Percentiles rank a stretch among this genome's conserved stretches.
Evolutionary conservation across 2,329 filamentous ascomycete genomes (phyloP).

Genomic region (Capronia americana): DNA sequence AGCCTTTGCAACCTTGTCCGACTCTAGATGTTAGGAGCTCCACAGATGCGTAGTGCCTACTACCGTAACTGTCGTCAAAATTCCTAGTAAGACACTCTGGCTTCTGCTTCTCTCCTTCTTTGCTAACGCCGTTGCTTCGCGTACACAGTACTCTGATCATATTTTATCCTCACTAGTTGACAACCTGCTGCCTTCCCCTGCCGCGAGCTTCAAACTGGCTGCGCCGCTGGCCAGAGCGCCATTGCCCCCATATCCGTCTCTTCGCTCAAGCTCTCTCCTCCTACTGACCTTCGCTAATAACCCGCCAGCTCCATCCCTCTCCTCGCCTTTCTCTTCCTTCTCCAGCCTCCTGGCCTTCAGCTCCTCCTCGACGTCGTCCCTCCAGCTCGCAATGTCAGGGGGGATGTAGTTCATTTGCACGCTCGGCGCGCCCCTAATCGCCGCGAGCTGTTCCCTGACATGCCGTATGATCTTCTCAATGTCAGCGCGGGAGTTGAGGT

Average conservation of each 20-base stretch:
- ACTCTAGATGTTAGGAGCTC: too few species aligned
- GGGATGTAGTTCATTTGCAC: constrained; percentile 84
- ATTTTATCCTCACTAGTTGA: neutral
- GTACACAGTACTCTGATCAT: neutral
- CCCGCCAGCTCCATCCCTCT: constrained; percentile 45
- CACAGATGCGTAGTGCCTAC: too few species aligned
- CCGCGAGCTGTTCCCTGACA: constrained; percentile 83
- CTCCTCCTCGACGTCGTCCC: constrained; percentile 57
- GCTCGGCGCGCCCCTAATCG: constrained; percentile 82
- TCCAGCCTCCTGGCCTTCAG: constrained; percentile 49
- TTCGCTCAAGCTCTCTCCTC: constrained; percentile 38
- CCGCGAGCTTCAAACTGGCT: constrained; percentile 6
- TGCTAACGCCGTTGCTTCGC: neutral
- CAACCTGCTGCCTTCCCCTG: neutral
- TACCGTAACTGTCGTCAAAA: too few species aligned
- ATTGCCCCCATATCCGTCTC: constrained; percentile 16
- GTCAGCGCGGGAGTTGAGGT: constrained; percentile 79
- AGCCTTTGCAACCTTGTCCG: too few species aligned
- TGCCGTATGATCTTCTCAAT: constrained; percentile 77
- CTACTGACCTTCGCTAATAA: constrained; percentile 35
- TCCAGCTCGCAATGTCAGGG: constrained; percentile 69
- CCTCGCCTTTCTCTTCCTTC: constrained; percentile 53
- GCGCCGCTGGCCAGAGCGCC: constrained; percentile 11
- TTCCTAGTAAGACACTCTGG: neutral
- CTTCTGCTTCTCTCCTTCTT: neutral